Evolutionary conservation across 192 early-diverging fungal species (phyloP), one percentile per base, ranked within the genome.

Genomic region (Kickxella alabastrina): DNA sequence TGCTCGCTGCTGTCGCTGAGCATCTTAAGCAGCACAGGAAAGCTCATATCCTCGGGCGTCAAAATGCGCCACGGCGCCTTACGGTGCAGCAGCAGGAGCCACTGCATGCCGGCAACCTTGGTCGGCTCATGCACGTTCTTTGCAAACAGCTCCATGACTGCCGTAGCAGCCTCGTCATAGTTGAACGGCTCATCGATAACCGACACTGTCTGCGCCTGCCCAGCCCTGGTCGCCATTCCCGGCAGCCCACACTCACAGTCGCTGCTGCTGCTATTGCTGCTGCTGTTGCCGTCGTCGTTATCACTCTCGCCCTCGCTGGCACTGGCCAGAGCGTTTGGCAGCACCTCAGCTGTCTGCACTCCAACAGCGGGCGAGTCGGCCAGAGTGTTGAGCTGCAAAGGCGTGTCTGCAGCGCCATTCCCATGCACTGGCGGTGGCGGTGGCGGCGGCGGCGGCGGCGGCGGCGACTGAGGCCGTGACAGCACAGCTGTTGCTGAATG

Each of bases 31-130:
- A 98, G 68, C 12, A 87, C 85, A 9, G 87, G 85, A 49, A 95
- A 91, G 28, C 87, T 89, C 40, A 84, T 86, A 54, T 96, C 89
- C 52, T 96, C 92, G 1, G 90, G 84, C 44, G 85, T 85, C 29
- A 97, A 75, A 39, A 97, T 92, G 59, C 91, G 66, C 37, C 53
- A 83, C 0, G 95, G 93, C 7, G 92, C 87, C 52, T 95, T 94
- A 42, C 85, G 88, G 58, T 99, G 95, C 32, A 99, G 67, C 85
- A 98, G 92, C n/a, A 94, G 60, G 10, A 99, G 75, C 97, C 97
- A 99, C 27, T 95, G 93, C 62, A 99, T 74, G 26, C 89, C 87
- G 0, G 92, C 89, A 3, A 93, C 81, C 26, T 95, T 79, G 1
- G 97, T 95, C 49, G 93, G 91, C 64, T 98, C 95, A 48, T 90